Evolutionary conservation across 345 rosid genomes (phyloP).

Genomic region (Conringia planisiliqua): DNA sequence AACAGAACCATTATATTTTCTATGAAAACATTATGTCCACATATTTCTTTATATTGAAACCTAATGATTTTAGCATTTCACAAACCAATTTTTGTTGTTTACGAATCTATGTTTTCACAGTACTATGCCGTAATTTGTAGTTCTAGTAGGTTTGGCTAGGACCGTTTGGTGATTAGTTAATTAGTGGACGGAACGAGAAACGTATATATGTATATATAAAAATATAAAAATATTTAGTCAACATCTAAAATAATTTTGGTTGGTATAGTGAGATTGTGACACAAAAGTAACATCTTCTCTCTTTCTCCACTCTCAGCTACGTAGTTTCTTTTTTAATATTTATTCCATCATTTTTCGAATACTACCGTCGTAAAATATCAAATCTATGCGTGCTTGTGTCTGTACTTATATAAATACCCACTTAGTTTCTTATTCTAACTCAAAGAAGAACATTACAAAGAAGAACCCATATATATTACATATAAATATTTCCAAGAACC

Average conservation of each 20-base stretch:
- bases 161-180: background rate
- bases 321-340: slow-evolving; percentile 3
- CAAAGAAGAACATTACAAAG: background rate
- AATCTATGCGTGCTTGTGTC: slow-evolving; percentile 1
- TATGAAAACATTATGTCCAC: background rate
- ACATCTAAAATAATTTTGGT: slow-evolving; percentile 6
- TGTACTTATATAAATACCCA: slow-evolving; percentile 21
- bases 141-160: background rate
- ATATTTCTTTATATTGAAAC: background rate
- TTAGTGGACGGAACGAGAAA: slow-evolving; percentile 15
- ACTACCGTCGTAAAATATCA: background rate
- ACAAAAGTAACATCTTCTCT: slow-evolving; percentile 21
- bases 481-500: background rate
- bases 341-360: background rate
- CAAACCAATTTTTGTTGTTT: background rate
- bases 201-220: background rate
- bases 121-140: background rate
- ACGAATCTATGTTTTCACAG: background rate
- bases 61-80: background rate
- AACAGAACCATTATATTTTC: background rate
- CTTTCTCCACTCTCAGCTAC: background rate
- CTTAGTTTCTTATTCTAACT: slow-evolving; percentile 9
- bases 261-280: slow-evolving; percentile 27
- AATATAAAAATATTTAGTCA: background rate
- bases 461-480: background rate